Percentiles rank a stretch among this genome's conserved stretches.
phyloP scores from a whole-genome alignment of 1,284 basidiomycete genomes.

The Cerioporus squamosus region DNA sequence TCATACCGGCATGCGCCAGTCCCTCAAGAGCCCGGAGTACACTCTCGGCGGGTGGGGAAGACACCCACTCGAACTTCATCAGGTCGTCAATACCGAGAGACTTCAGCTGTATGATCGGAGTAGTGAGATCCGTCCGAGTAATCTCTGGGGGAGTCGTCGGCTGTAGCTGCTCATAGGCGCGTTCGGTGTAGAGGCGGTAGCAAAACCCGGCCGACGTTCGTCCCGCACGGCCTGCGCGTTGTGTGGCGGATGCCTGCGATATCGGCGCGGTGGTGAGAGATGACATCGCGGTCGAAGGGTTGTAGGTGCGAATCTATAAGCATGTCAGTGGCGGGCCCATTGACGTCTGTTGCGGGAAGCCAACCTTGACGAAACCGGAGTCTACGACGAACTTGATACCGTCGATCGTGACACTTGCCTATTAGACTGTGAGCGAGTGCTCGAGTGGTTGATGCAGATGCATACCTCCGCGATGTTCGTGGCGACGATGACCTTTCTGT shows the following conservation, averaged over 20 bases:
- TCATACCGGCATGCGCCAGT: slow-evolving; percentile 71
- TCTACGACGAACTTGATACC: slow-evolving; percentile 97
- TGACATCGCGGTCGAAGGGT: slow-evolving; percentile 82
- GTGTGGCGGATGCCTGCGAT: slow-evolving; percentile 84
- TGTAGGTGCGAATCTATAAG: slow-evolving; percentile 79
- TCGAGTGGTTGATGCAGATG: neutral
- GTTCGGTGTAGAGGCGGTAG: slow-evolving; percentile 87
- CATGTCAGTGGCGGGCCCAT: slow-evolving; percentile 17
- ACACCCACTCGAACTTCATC: slow-evolving; percentile 96
- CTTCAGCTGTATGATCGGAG: slow-evolving; percentile 91
- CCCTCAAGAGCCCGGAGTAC: slow-evolving; percentile 84
- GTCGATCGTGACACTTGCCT: slow-evolving; percentile 96
- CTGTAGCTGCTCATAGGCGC: slow-evolving; percentile 61
- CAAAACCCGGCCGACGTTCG: slow-evolving; percentile 91
- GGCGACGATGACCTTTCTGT: slow-evolving; percentile 89
- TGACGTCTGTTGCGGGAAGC: slow-evolving; percentile 16
- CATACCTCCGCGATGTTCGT: slow-evolving; percentile 96
- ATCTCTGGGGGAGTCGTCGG: slow-evolving; percentile 87
- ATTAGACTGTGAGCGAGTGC: neutral
- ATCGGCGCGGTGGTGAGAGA: slow-evolving; percentile 82
- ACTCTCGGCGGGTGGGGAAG: slow-evolving; percentile 85
- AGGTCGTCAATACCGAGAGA: slow-evolving; percentile 94
- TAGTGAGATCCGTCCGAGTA: slow-evolving; percentile 85
- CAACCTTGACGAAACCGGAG: slow-evolving; percentile 92
- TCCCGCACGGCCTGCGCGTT: slow-evolving; percentile 90